Base-by-base conservation (phyloP, 352 stramenopile genomes). In the Phytopythium sindhum region DNA sequence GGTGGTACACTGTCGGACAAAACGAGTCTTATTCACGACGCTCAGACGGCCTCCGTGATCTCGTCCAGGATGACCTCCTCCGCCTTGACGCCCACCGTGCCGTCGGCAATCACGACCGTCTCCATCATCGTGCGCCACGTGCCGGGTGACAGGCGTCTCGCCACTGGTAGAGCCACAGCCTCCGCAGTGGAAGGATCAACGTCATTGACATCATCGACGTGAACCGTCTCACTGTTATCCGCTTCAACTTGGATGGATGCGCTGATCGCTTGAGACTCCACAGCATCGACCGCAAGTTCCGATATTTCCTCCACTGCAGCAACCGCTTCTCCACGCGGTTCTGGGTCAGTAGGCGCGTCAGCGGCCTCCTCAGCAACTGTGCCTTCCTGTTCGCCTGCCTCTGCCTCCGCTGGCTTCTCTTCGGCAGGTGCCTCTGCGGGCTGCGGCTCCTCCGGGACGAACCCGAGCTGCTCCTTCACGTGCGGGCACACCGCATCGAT, bases 401-500 rank as follows among this genome's bases (percentile, higher is more conserved):
- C 5, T 21, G 11, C 50, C 24, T 41, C 45, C 26, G 11, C 47
- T 4, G 47, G 12, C 24, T 53, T 4, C 24, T 53, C 47, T 2
- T 55, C 62, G 28, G 37, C 33, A 21, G 51, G 55, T 5, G 26
- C 12, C 14, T 65, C 65, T 2, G 47, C 63, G 1, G 44, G 44
- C 29, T 29, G 9, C 45, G 63, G 55, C 58, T 73, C 61, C 21
- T 83, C 70, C 0, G 78, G 72, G 53, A 89, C 52, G 11, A 93
- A 60, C 35, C 84, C 84, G 1, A 93, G 70, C 50, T 91, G 84
- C 24, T 90, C 80, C 52, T 91, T 93, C 60, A 91, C 66, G 31
- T 93, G 82, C 4, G 84, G 84, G 72, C 85, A 90, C 31, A 89
- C 73, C 9, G 75, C 72, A 51, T 93, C 84, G 33, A 93, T 89